Percentiles rank a stretch among this genome's conserved stretches.
phyloP scores from a whole-genome alignment of 2,329 filamentous ascomycete genomes.

The Thielaviopsis populi region DNA sequence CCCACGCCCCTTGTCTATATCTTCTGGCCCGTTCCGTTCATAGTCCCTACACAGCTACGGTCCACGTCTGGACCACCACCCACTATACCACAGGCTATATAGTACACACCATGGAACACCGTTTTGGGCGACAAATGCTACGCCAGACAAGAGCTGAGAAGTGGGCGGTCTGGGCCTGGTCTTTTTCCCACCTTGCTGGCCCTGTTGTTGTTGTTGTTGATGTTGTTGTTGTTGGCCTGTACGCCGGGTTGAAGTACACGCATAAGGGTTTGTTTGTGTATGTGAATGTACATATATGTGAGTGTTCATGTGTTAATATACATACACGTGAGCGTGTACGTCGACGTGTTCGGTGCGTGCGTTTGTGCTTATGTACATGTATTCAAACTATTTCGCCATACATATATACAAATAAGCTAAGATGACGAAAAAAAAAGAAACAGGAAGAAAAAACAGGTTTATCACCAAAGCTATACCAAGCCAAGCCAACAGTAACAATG shows the following conservation, averaged over 20 bases:
- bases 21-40: neutral
- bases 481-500: too few relatives aligned
- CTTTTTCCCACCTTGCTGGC: neutral
- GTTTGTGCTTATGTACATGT: neutral
- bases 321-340: too few relatives aligned
- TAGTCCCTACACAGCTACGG: neutral
- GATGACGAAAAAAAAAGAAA: neutral
- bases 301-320: too few relatives aligned
- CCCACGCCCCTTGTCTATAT: neutral
- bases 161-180: neutral
- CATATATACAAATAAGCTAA: neutral
- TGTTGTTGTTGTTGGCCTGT: neutral
- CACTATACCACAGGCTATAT: neutral
- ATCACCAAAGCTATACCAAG: too few relatives aligned
- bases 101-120: neutral
- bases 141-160: neutral
- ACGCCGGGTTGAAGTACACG: neutral
- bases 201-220: neutral
- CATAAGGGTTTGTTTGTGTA: neutral
- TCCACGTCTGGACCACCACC: neutral
- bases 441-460: neutral
- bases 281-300: too few relatives aligned
- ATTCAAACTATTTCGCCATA: neutral
- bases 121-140: neutral
- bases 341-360: too few relatives aligned